These are phyloP conservation scores for Entamoeba moshkovskii DNA, from an alignment of 208 protist species.

Conservation along the genomic window DNA sequence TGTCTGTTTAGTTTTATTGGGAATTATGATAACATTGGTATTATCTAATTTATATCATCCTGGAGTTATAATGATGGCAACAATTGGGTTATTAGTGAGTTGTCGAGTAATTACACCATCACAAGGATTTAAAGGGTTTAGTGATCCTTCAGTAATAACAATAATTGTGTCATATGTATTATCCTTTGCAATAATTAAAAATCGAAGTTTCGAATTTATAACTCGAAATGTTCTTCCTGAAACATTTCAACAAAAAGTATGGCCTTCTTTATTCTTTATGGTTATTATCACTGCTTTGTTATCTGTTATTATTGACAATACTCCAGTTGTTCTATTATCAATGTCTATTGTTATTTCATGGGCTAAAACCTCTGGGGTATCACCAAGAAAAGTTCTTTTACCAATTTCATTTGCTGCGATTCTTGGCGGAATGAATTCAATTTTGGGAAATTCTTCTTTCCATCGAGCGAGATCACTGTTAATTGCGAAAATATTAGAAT, in stretches of 20 bases:
- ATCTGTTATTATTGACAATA: background rate
- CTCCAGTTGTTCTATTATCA: background rate
- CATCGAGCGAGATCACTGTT: background rate
- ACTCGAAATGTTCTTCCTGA: background rate
- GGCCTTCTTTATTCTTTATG: background rate
- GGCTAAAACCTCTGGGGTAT: background rate
- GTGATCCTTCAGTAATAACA: background rate
- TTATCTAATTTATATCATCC: background rate
- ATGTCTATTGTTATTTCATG: background rate
- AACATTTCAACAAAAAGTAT: background rate
- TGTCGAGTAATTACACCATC: background rate
- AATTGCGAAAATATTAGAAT: background rate
- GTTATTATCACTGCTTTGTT: background rate
- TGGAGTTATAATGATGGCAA: background rate
- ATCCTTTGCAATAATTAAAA: background rate
- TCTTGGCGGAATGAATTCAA: background rate
- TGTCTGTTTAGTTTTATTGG: background rate
- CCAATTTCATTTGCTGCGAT: background rate
- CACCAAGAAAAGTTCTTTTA: background rate
- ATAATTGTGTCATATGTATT: background rate
- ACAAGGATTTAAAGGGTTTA: background rate
- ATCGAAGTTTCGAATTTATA: background rate
- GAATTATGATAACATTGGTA: background rate
- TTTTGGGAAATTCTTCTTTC: background rate
- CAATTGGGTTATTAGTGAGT: background rate